These are phyloP conservation scores for Peribolospora baueri DNA, from an alignment of 768 basidiomycete species.

Conservation along the genomic window DNA sequence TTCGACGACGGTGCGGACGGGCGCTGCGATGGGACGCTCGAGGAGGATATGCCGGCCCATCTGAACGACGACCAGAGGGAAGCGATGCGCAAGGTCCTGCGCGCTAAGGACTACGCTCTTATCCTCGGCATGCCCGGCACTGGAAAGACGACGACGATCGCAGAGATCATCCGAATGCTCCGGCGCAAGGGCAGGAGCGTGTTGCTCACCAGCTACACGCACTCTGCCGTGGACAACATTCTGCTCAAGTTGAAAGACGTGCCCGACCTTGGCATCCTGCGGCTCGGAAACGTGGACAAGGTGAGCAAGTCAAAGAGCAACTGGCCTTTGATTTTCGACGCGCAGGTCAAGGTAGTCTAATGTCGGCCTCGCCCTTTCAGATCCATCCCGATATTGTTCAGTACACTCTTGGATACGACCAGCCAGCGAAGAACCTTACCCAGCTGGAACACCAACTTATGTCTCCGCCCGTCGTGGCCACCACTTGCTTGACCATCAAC, in stretches of 20 bases:
- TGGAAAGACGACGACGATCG: conserved; percentile 88
- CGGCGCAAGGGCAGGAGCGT: conserved; percentile 66
- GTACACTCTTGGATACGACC: conserved; percentile 38
- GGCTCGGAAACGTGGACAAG: conserved; percentile 81
- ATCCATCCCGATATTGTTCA: conserved; percentile 57
- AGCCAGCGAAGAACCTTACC: conserved; percentile 40
- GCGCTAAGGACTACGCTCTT: conserved; percentile 68
- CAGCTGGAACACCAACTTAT: conserved; percentile 62
- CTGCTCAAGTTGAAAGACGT: conserved; percentile 48
- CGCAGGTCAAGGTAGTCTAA: not conserved
- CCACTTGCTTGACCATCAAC: conserved; percentile 79
- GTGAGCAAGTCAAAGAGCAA: conserved; percentile 21
- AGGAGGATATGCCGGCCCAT: conserved; percentile 17
- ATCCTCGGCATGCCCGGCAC: conserved; percentile 97
- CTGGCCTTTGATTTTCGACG: no score
- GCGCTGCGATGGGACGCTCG: not conserved
- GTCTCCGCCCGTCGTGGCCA: conserved; percentile 78
- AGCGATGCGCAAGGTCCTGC: conserved; percentile 49
- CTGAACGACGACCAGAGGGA: conserved; percentile 48
- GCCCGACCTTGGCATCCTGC: conserved; percentile 43
- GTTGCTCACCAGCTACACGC: conserved; percentile 75
- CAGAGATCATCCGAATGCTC: conserved; percentile 55
- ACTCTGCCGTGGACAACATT: conserved; percentile 97
- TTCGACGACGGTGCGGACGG: conserved; percentile 27
- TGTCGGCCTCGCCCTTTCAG: conserved; percentile 21